phyloP scores from a whole-genome alignment of 352 stramenopile species.

The Pythium brachiatum region DNA sequence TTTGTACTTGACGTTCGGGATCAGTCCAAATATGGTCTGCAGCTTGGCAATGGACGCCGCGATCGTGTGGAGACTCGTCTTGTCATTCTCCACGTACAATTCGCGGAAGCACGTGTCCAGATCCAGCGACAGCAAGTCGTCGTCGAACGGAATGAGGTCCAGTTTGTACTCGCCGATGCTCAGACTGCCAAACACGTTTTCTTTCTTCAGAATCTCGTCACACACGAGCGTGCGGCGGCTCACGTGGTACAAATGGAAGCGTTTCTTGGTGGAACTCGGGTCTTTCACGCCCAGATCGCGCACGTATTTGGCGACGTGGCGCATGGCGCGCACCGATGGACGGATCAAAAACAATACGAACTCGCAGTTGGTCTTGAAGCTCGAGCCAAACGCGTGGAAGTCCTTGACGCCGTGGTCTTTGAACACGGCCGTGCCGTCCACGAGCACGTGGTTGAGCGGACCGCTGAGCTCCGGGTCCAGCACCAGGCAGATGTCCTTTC shows the following conservation, averaged over 20 bases:
- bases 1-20: slow-evolving; percentile 94
- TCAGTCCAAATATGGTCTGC: slow-evolving; percentile 91
- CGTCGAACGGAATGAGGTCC: slow-evolving; percentile 95
- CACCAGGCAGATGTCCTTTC: slow-evolving; percentile 88
- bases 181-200: slow-evolving; percentile 81
- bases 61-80: slow-evolving; percentile 85
- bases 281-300: slow-evolving; percentile 48
- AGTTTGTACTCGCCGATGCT: slow-evolving; percentile 90
- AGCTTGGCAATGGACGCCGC: slow-evolving; percentile 91
- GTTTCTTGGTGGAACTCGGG: slow-evolving; percentile 48
- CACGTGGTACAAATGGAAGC: slow-evolving; percentile 89
- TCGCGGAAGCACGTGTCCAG: slow-evolving; percentile 84
- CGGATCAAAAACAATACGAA: slow-evolving; percentile 89
- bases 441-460: slow-evolving; percentile 82
- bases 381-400: slow-evolving; percentile 80
- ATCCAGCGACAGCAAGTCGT: slow-evolving; percentile 94
- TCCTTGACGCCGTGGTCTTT: slow-evolving; percentile 86
- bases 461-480: slow-evolving; percentile 81
- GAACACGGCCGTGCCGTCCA: slow-evolving; percentile 81
- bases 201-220: slow-evolving; percentile 91
- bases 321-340: slow-evolving; percentile 67
- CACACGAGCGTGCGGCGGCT: slow-evolving; percentile 89
- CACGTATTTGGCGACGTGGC: slow-evolving; percentile 79
- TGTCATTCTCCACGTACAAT: slow-evolving; percentile 88
- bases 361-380: slow-evolving; percentile 80